Conservation (phyloP, 1,139 yeast genomes). For the Eremothecium gossypii region DNA sequence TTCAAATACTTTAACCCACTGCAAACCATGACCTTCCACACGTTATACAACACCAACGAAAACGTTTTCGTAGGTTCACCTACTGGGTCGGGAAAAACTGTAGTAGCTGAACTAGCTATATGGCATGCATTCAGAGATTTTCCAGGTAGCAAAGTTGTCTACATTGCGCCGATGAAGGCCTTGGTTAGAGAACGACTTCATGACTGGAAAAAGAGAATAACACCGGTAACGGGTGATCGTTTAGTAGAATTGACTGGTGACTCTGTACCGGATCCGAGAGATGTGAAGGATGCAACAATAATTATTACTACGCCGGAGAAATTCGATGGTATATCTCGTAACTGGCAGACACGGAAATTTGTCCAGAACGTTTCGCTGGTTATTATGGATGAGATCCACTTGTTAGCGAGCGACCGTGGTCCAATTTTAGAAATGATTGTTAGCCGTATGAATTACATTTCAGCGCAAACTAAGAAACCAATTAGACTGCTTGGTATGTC, state of each 20-base stretch:
- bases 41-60: constrained; percentile 68
- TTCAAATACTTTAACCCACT: constrained; percentile 92
- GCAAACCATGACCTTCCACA: constrained; percentile 96
- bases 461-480: constrained; percentile 65
- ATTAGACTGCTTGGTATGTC: constrained; percentile 87
- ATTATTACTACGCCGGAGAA: constrained; percentile 96
- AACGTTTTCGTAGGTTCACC: constrained; percentile 95
- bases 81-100: constrained; percentile 97
- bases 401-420: constrained; percentile 95
- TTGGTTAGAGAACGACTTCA: constrained; percentile 92
- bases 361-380: constrained; percentile 86
- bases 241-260: constrained; percentile 96
- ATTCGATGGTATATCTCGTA: constrained; percentile 97
- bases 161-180: constrained; percentile 99
- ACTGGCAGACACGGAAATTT: constrained; percentile 92
- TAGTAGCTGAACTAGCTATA: constrained; percentile 92
- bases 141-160: constrained; percentile 80
- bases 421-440: constrained; percentile 98
- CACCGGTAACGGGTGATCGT: constrained; percentile 50
- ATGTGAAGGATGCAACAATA: constrained; percentile 82
- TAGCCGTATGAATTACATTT: constrained; percentile 90
- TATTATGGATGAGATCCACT: constrained; percentile 96
- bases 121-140: constrained; percentile 86
- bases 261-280: constrained; percentile 80
- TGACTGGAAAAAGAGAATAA: constrained; percentile 77